These are phyloP conservation scores for Tulasnella sp. DNA, from an alignment of 768 basidiomycete species.

Conservation along the genomic window DNA sequence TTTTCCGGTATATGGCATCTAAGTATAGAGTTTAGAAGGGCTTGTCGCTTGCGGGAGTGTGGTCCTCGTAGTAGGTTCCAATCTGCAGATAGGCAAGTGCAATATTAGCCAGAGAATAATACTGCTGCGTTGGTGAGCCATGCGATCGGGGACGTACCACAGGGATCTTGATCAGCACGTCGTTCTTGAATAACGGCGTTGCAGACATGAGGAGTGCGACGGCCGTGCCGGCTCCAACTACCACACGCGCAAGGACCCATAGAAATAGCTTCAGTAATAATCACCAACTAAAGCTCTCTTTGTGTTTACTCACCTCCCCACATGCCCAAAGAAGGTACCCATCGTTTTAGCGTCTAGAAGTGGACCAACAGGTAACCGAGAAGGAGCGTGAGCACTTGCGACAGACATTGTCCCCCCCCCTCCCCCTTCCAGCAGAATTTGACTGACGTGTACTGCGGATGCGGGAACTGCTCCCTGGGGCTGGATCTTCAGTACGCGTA, in stretches of 20 bases:
- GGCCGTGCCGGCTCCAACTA: conserved; percentile 45
- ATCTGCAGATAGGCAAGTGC: conserved; percentile 34
- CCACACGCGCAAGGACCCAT: not conserved
- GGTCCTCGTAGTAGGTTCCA: conserved; percentile 63
- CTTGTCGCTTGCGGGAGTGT: conserved; percentile 69
- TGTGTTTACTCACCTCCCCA: conserved; percentile 3
- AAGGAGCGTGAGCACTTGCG: not conserved
- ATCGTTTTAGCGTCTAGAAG: conserved; percentile 31
- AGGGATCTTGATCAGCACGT: conserved; percentile 60
- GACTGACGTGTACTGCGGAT: not conserved
- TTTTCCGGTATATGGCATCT: not conserved
- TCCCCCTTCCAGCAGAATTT: not conserved
- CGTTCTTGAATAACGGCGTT: conserved; percentile 72
- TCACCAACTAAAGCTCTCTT: too few species aligned
- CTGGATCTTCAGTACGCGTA: too few species aligned
- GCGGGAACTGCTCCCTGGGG: too few species aligned
- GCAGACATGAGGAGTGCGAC: conserved; percentile 63
- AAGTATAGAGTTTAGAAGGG: conserved; percentile 44
- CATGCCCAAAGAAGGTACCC: conserved; percentile 43
- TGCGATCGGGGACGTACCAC: conserved; percentile 39
- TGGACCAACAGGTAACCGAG: not conserved
- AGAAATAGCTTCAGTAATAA: not conserved
- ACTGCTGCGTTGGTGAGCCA: not conserved
- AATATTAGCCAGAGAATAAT: not conserved
- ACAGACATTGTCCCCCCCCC: not conserved